phyloP scores from a whole-genome alignment of 257 asterid genomes.

The Petunia axillaris region DNA sequence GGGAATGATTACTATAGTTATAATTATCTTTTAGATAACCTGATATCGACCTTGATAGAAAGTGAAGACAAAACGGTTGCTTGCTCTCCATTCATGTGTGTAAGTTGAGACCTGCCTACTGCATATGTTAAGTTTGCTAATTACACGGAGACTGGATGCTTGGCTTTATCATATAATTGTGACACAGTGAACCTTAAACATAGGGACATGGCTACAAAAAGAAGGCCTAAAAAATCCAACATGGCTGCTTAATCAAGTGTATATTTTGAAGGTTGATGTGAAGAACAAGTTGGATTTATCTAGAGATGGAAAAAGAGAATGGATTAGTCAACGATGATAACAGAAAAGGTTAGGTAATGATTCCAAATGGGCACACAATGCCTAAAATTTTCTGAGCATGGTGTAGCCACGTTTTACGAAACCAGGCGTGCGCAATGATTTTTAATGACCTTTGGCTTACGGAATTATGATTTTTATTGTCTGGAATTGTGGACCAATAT shows the following conservation, averaged over 20 bases:
- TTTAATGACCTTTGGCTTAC: constrained; percentile 24
- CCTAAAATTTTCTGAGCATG: constrained; percentile 36
- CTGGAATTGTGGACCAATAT: constrained; percentile 21
- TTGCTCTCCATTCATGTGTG: constrained; percentile 9
- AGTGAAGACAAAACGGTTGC: constrained; percentile 16
- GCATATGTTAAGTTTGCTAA: neutral
- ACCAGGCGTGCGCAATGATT: constrained; percentile 56
- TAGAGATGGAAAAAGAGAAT: neutral
- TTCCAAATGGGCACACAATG: constrained; percentile 26
- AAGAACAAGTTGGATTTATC: constrained; percentile 17
- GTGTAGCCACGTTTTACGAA: constrained; percentile 48
- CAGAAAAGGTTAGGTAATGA: constrained; percentile 26
- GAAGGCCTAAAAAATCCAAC: constrained; percentile 20
- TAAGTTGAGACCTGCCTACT: neutral
- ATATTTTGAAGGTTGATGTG: neutral
- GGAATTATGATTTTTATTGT: constrained; percentile 21
- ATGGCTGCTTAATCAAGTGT: constrained; percentile 24
- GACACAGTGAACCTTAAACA: neutral
- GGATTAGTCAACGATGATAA: constrained; percentile 26
- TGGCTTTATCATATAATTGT: constrained; percentile 17
- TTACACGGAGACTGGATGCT: neutral
- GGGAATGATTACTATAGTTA: no score
- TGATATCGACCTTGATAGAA: no score
- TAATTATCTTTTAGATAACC: no score
- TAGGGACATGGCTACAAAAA: constrained; percentile 12